These are phyloP conservation scores for Cyphellophora europaea DNA, from an alignment of 2,329 filamentous ascomycete genomes.

Conservation along the genomic window DNA sequence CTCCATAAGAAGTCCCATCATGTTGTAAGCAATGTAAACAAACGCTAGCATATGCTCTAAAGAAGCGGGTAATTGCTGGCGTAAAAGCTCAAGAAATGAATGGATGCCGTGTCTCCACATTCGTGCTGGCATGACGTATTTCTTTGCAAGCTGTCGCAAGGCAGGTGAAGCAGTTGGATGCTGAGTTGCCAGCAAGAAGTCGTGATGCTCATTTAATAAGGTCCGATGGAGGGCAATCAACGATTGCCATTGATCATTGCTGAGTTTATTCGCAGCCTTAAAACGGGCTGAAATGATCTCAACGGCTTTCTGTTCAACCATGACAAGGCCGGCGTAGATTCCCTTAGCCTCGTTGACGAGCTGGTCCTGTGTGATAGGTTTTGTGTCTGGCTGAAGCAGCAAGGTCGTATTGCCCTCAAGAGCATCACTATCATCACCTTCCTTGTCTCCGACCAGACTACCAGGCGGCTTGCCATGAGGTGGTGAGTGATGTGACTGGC, in stretches of 20 bases:
- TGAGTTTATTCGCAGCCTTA: constrained; percentile 25
- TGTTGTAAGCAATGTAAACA: constrained; percentile 80
- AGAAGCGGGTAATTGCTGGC: constrained; percentile 64
- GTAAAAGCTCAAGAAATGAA: constrained; percentile 67
- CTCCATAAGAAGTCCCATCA: constrained; percentile 80
- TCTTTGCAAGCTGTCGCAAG: constrained; percentile 59
- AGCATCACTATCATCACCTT: too few relatives aligned
- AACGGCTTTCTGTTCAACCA: constrained; percentile 75
- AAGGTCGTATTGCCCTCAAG: constrained; percentile 4
- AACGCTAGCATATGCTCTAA: constrained; percentile 86
- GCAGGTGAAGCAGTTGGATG: constrained; percentile 68
- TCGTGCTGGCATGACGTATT: constrained; percentile 82
- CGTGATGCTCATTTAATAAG: constrained; percentile 70
- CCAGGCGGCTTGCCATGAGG: too few relatives aligned
- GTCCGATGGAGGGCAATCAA: constrained; percentile 75
- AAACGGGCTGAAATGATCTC: constrained; percentile 52
- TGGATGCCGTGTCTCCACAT: constrained; percentile 96
- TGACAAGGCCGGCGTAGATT: constrained; percentile 27
- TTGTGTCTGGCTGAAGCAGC: constrained; percentile 49
- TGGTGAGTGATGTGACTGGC: too few relatives aligned
- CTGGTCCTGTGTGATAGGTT: constrained; percentile 67
- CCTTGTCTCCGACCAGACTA: too few relatives aligned
- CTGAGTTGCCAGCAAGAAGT: constrained; percentile 79
- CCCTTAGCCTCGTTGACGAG: constrained; percentile 72
- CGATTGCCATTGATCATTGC: constrained; percentile 71